A percentile compares a stretch with the other conserved stretches of the same genome.
Conservation (phyloP, 1,284 basidiomycete species). For the Abortiporus biennis region DNA sequence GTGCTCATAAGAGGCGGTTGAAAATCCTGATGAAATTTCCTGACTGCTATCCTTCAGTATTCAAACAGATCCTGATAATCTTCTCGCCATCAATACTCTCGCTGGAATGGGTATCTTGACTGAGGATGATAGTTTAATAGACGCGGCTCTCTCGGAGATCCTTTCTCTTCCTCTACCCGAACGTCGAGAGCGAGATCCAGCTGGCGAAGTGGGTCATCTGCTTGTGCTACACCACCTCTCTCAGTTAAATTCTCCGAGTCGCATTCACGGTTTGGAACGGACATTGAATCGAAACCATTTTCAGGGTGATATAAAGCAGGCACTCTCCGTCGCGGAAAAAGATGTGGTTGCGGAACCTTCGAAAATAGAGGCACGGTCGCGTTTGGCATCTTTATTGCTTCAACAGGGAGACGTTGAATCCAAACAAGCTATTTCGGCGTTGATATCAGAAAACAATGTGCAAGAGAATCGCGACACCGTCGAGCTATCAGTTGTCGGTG, state of each 20-base stretch:
- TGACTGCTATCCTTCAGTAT: constrained; percentile 38
- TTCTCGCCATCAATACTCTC: constrained; percentile 77
- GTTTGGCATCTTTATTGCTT: constrained; percentile 49
- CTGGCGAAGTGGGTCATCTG: constrained; percentile 60
- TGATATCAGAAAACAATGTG: constrained; percentile 21
- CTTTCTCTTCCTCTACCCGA: constrained; percentile 58
- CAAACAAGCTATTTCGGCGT: constrained; percentile 33
- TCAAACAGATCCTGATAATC: constrained; percentile 60
- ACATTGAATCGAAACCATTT: not conserved
- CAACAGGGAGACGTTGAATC: constrained; percentile 37
- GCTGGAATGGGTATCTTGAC: constrained; percentile 84
- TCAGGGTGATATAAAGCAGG: constrained; percentile 45
- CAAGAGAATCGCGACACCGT: constrained; percentile 32
- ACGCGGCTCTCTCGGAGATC: constrained; percentile 85
- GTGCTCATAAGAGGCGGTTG: constrained; percentile 1
- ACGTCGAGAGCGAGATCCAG: constrained; percentile 58
- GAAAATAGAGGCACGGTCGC: constrained; percentile 37
- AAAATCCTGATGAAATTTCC: constrained; percentile 6
- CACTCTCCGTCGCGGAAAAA: constrained; percentile 48
- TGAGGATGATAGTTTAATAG: constrained; percentile 73
- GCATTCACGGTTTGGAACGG: not conserved
- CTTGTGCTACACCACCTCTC: constrained; percentile 61
- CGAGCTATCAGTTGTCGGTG: constrained; percentile 37
- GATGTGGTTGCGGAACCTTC: constrained; percentile 53
- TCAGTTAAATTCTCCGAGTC: constrained; percentile 38